Base-by-base conservation (phyloP, 306 rosid genomes). In the Sechiopsis laciniata region DNA sequence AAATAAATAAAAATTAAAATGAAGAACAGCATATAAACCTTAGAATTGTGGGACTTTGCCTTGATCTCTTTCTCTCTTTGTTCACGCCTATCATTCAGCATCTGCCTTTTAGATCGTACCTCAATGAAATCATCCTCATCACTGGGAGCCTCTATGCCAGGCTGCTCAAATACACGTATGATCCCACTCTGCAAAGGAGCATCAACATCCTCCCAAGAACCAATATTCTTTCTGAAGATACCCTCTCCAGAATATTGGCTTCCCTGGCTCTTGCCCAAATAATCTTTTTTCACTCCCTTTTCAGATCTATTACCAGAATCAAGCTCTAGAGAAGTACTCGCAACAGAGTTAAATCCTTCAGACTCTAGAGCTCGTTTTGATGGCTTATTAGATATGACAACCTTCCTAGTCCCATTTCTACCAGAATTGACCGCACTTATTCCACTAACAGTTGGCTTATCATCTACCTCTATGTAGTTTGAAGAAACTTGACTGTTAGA, bases 121-220 rank as follows among this genome's bases (percentile, higher is more conserved):
- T 94, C 96, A 76, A 94, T 94, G 64, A 94, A 94, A 87, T 94
- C 97, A 72, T 90, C 97, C 78, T 90, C 97, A 82, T 94, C 97
- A 74, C 97, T 94, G 24, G 98, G 97, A 74, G 88, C 97, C 84
- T 94, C 98, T 63, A 94, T 94, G 81, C 98, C 98, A 77, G 97
- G 92, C 80, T 94, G 98, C 92, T 86, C 92, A 80, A 85, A 94
- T 58, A 94, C 91, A 2, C 96, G 96, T 10, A 94, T 85, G 80
- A 94, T 80, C 26, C 98, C 98, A 77, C 97, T 94, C 76, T 89
- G 97, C 84, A 90, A 61, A 78, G 97, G 90, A 76, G 90, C 89
- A 72, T 90, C 92, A 59, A 79, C 91, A 77, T 87, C 96, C 57
- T 90, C 96, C 81, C 82, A 96, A 60, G 91, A 87, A 83, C 86